phyloP scores from a whole-genome alignment of 305 asterid genomes.

The Fraxinus xanthoxyloides region DNA sequence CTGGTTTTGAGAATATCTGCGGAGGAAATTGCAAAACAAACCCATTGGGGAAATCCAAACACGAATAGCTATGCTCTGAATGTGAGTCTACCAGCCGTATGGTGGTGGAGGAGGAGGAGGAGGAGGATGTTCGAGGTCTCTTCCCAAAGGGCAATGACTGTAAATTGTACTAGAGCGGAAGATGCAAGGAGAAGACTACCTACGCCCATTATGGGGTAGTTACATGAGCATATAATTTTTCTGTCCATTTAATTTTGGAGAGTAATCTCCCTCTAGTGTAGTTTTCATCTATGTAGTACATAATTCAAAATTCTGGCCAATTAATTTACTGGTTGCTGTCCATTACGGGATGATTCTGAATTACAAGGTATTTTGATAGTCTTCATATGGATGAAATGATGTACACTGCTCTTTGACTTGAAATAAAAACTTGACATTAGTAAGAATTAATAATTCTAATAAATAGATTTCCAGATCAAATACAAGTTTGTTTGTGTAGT shows the following conservation, averaged over 20 bases:
- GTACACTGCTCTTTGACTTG: not conserved
- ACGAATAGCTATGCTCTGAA: constrained; percentile 39
- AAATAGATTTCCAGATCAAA: not conserved
- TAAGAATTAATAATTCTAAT: not conserved
- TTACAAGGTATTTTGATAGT: not conserved
- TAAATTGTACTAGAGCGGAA: constrained; percentile 77
- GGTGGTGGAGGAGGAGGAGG: constrained; percentile 73
- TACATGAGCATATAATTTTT: not conserved
- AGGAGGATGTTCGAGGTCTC: constrained; percentile 57
- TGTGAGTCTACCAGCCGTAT: constrained; percentile 43
- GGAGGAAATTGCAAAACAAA: constrained; percentile 45
- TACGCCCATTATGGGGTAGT: constrained; percentile 46
- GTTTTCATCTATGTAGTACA: not conserved
- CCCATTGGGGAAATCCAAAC: constrained; percentile 49
- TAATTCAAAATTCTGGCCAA: not conserved
- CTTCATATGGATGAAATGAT: not conserved
- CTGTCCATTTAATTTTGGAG: not conserved
- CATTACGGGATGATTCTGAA: not conserved
- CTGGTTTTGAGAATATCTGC: constrained; percentile 53
- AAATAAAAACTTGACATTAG: not conserved
- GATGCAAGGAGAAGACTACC: constrained; percentile 78
- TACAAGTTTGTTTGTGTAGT: not conserved
- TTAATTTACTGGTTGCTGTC: not conserved
- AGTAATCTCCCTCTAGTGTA: not conserved
- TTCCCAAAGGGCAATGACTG: constrained; percentile 71